Conservation (phyloP, 139 green algal genomes). For the Coelastrella sp. region DNA sequence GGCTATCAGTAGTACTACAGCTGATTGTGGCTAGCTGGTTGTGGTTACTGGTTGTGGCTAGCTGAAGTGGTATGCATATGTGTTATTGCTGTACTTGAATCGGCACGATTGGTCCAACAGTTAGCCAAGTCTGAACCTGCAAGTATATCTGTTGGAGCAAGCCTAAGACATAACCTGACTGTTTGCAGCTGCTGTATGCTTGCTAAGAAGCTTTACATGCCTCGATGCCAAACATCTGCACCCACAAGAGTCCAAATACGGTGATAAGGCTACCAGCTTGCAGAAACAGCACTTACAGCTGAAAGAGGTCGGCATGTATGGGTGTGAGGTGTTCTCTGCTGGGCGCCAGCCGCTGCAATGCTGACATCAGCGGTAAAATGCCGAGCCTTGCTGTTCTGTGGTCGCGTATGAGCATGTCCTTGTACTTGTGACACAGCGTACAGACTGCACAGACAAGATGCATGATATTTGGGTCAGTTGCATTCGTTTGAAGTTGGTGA, state of each 20-base stretch:
- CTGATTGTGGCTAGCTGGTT: too few relatives aligned
- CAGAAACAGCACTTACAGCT: slow-evolving; percentile 81
- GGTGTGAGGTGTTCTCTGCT: slow-evolving; percentile 80
- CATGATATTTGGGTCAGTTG: too few relatives aligned
- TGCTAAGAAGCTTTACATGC: neutral
- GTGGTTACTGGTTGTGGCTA: too few relatives aligned
- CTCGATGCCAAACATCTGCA: too few relatives aligned
- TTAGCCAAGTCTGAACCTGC: neutral
- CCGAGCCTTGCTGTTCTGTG: slow-evolving; percentile 53
- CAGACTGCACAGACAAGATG: slow-evolving; percentile 59
- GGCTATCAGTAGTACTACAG: too few relatives aligned
- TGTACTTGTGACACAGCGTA: slow-evolving; percentile 70
- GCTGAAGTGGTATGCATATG: neutral
- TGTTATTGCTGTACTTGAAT: neutral
- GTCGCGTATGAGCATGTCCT: slow-evolving; percentile 61
- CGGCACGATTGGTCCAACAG: neutral
- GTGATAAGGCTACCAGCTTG: too few relatives aligned
- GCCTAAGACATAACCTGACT: neutral
- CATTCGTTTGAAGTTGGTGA: neutral
- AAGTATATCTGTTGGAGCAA: neutral
- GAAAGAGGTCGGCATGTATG: slow-evolving; percentile 86
- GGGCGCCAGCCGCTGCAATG: slow-evolving; percentile 71
- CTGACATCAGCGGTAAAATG: slow-evolving; percentile 75
- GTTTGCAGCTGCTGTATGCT: neutral
- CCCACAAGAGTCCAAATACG: neutral